Percentiles rank a stretch among this genome's conserved stretches.
phyloP scores from a whole-genome alignment of 2,329 filamentous ascomycete genomes.

The Paraconiothyrium sp. region DNA sequence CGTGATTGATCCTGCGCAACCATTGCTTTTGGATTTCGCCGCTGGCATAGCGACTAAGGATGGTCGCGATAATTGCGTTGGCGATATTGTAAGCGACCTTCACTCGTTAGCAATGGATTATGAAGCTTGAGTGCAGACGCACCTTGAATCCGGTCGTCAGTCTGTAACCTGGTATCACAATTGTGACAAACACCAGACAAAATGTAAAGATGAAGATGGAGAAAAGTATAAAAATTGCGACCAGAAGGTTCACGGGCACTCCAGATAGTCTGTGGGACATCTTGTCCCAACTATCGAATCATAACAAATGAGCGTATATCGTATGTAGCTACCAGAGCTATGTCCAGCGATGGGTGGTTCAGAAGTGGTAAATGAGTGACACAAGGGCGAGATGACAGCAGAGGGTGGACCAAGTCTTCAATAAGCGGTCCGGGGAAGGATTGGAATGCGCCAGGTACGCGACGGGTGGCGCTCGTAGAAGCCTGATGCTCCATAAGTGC shows the following conservation, averaged over 20 bases:
- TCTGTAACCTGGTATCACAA: slow-evolving; percentile 8
- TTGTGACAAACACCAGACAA: slow-evolving; percentile 8
- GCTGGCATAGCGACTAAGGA: slow-evolving; percentile 13
- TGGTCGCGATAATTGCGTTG: slow-evolving; percentile 12
- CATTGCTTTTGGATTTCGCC: slow-evolving; percentile 19
- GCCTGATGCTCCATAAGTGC: not conserved
- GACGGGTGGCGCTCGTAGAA: slow-evolving; percentile 1
- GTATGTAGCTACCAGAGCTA: slow-evolving; percentile 11
- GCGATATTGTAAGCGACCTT: slow-evolving; percentile 19
- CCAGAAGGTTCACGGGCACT: slow-evolving; percentile 9
- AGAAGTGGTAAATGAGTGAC: slow-evolving; percentile 7
- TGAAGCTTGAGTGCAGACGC: not conserved
- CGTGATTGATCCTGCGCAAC: slow-evolving; percentile 18
- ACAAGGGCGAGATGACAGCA: not conserved
- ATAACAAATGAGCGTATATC: slow-evolving; percentile 7
- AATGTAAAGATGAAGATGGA: slow-evolving; percentile 11
- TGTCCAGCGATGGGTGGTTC: not conserved
- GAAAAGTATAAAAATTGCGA: slow-evolving; percentile 10
- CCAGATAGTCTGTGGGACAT: slow-evolving; percentile 16
- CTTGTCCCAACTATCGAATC: slow-evolving; percentile 9
- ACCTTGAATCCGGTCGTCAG: slow-evolving; percentile 18
- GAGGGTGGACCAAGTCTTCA: not conserved
- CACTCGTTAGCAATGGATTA: not conserved
- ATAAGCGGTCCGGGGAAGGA: slow-evolving; percentile 6
- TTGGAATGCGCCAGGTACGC: not conserved